phyloP scores from a whole-genome alignment of 306 rosid species.

The Trifolium dubium region DNA sequence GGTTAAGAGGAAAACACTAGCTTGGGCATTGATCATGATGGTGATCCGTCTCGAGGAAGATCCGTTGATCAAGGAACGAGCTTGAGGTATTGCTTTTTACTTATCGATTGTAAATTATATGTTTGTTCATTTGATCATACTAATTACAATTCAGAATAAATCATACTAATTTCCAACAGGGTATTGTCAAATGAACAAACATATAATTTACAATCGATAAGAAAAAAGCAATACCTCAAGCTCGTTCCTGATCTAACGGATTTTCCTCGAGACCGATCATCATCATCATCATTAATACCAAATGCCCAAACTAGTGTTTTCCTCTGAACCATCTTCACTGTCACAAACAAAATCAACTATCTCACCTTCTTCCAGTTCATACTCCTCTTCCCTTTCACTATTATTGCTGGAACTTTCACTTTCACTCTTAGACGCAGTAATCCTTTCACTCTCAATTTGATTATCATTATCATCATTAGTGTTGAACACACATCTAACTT shows the following conservation, averaged over 20 bases:
- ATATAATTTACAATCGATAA: not conserved
- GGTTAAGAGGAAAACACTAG: too few relatives aligned
- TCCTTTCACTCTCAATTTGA: not conserved
- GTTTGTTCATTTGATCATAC: not conserved
- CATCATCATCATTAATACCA: not conserved
- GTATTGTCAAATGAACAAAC: not conserved
- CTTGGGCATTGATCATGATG: too few relatives aligned
- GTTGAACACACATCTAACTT: too few relatives aligned
- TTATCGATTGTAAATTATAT: too few relatives aligned
- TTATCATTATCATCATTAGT: too few relatives aligned
- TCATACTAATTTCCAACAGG: not conserved
- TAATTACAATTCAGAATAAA: conserved; percentile 12
- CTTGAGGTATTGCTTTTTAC: too few relatives aligned
- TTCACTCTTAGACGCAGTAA: conserved; percentile 47
- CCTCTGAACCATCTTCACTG: too few relatives aligned
- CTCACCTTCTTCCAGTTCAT: conserved; percentile 76
- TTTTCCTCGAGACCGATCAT: not conserved
- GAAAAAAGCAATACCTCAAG: conserved; percentile 52
- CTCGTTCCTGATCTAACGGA: conserved; percentile 49
- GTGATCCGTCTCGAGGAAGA: too few relatives aligned
- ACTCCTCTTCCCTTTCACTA: not conserved
- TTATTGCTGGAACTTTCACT: conserved; percentile 37
- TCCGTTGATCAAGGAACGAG: too few relatives aligned
- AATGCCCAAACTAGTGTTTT: too few relatives aligned
- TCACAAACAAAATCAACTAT: conserved; percentile 48